phyloP scores from a whole-genome alignment of 306 rosid species.

The Dicorynia guianensis region DNA sequence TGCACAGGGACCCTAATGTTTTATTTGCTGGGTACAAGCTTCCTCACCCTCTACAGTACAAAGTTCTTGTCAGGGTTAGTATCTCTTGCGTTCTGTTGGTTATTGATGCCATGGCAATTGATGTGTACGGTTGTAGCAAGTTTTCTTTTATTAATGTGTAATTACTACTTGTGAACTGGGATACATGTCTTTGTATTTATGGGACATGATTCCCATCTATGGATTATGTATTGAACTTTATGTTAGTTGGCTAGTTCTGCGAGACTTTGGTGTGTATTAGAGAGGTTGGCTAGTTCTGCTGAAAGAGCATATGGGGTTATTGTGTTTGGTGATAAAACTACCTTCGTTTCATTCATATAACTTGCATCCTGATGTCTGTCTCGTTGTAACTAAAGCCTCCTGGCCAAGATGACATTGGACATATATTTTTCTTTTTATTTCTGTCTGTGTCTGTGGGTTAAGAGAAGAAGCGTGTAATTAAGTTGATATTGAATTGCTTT shows the following conservation, averaged over 20 bases:
- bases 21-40: constrained; percentile 92
- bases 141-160: not conserved
- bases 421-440: too few relatives aligned
- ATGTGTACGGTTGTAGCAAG: not conserved
- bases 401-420: not conserved
- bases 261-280: not conserved
- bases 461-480: too few relatives aligned
- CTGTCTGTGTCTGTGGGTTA: too few relatives aligned
- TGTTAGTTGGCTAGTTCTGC: not conserved
- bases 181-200: not conserved
- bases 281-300: not conserved
- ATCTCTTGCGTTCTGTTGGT: not conserved
- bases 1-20: constrained; percentile 84
- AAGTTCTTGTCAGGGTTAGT: constrained; percentile 83
- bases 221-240: not conserved
- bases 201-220: not conserved
- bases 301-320: not conserved
- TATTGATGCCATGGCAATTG: not conserved
- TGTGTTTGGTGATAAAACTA: not conserved
- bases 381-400: not conserved
- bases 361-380: not conserved
- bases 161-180: not conserved
- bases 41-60: constrained; percentile 96
- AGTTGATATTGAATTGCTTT: too few relatives aligned
- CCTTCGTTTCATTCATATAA: not conserved